Evolutionary conservation across 2,329 filamentous ascomycete species (phyloP).

Genomic region (Fusarium sp.): DNA sequence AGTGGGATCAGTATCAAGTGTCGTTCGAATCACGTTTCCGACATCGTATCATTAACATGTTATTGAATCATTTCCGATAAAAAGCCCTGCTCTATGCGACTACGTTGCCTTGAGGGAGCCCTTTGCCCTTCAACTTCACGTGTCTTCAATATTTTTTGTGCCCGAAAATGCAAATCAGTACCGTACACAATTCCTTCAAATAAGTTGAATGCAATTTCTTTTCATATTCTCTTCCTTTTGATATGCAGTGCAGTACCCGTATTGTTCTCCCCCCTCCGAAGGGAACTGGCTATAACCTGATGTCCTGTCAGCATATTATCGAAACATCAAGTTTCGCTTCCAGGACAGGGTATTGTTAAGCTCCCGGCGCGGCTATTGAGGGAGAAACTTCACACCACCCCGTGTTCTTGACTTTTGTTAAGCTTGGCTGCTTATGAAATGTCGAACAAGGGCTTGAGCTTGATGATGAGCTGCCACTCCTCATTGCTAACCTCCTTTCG

Average conservation of each 20-base stretch:
- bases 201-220: conserved; percentile 28
- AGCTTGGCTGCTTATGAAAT: conserved; percentile 68
- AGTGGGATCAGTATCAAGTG: neutral
- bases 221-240: conserved; percentile 12
- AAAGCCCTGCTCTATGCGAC: conserved; percentile 20
- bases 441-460: conserved; percentile 95
- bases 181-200: conserved; percentile 18
- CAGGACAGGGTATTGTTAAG: neutral
- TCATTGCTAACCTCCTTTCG: conserved; percentile 87
- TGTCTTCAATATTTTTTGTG: conserved; percentile 17
- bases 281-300: conserved; percentile 15
- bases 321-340: conserved; percentile 3
- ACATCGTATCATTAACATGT: neutral
- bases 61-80: conserved; percentile 15
- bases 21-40: neutral
- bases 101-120: conserved; percentile 4
- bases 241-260: conserved; percentile 12
- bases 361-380: conserved; percentile 22
- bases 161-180: conserved; percentile 29
- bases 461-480: conserved; percentile 94
- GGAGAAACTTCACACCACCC: neutral
- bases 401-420: neutral
- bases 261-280: neutral
- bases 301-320: neutral
- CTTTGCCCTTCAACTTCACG: conserved; percentile 4